Evolutionary conservation across 768 basidiomycete species (phyloP), one percentile per base, ranked within the genome.

Genomic region (Pleurotus eryngii): DNA sequence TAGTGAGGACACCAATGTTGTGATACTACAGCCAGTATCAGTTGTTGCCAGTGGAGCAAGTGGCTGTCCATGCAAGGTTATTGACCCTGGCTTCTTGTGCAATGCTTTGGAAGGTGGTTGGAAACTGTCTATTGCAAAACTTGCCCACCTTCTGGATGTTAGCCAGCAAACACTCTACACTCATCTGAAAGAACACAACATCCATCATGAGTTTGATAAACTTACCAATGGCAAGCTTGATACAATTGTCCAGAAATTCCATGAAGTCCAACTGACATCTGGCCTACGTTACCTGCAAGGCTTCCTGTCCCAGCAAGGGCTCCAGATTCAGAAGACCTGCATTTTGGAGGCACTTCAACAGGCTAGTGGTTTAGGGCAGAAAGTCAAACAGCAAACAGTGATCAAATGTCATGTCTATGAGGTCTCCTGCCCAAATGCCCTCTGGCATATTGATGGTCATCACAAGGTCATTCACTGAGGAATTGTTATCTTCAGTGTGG

Each of bases 401-500:
- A 66, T 71, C 11, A 30, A 59, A 4, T 47, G 64, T 4, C 55
- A 60, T 1, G 57, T 65, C 43, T 73, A 66, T 39, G 15, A 24
- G 1, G 60, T 63, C 3, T 3, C 59, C 4, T 57, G 65, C 1
- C 67, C 72, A 30, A 70, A 69, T 57, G 46, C 57, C 8, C 43
- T 71, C 0, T 74, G 72, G 72, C 72, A 74, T 55, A 18, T 67
- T 54, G 72, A 74, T 61, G 66, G 72, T 3, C 70, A 74, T 46
- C 73, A 74, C 58, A 74, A 72, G 46, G 59, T 75, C 0, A 70
- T 70, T 1, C 45, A 58, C 1, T 70, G 67, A 67, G 66, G 66
- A 4, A 62, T 70, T 49, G 68, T 70, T 1, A 64, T 70, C 4
- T 67, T 68, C 61, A 66, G 65, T 2, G 27, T 66, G 18, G 57